Evolutionary conservation across 108 stramenopile genomes (phyloP).

Genomic region (Nitzschia palea): DNA sequence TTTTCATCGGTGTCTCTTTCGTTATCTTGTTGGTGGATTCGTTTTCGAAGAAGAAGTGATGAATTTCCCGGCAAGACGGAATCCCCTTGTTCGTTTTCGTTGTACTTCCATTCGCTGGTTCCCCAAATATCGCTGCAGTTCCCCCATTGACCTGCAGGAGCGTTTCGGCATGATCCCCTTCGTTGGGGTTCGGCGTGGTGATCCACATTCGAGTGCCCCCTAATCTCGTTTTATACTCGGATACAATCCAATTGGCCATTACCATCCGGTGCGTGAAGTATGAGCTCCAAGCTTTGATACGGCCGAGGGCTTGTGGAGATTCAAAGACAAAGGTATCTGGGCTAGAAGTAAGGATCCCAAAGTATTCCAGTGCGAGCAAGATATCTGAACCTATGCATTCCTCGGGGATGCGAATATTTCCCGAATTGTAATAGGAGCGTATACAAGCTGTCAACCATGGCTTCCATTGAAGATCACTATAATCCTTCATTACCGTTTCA

Average conservation of each 20-base stretch:
- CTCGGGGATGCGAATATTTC: conserved; percentile 37
- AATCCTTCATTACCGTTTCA: conserved; percentile 25
- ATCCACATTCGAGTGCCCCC: not conserved
- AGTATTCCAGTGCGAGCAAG: conserved; percentile 49
- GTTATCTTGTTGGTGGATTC: conserved; percentile 1
- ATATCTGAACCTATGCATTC: conserved; percentile 43
- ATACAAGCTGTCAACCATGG: conserved; percentile 43
- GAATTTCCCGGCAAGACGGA: not conserved
- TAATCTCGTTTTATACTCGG: not conserved
- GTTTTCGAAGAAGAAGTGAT: not conserved
- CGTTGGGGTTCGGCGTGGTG: not conserved
- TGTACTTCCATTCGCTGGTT: not conserved
- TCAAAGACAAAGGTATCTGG: conserved; percentile 41
- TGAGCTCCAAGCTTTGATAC: conserved; percentile 41
- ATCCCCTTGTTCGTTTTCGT: not conserved
- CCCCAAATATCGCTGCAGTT: conserved; percentile 7
- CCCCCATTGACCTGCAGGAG: conserved; percentile 28
- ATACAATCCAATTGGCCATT: conserved; percentile 29
- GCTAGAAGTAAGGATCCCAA: conserved; percentile 44
- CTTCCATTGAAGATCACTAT: conserved; percentile 36
- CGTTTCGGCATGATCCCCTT: conserved; percentile 17
- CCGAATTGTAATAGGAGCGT: conserved; percentile 34
- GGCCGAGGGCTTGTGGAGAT: conserved; percentile 13
- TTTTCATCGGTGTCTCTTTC: conserved; percentile 12
- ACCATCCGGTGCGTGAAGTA: conserved; percentile 42